These are phyloP conservation scores for Plasmopara viticola DNA, from an alignment of 352 stramenopile genomes.

Conservation along the genomic window DNA sequence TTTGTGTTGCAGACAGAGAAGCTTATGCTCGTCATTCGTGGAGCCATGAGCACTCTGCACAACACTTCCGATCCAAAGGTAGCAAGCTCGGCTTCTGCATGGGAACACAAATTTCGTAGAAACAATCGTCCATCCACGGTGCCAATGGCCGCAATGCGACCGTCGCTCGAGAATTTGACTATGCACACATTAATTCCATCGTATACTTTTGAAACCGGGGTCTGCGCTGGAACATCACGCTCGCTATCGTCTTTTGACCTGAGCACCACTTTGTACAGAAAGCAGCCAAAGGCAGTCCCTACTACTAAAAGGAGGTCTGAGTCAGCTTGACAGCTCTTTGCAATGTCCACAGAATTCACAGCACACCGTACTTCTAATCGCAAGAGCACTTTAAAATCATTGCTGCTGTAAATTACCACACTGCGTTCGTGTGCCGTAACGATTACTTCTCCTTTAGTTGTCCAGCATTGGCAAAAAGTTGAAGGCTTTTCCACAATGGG, in stretches of 20 bases:
- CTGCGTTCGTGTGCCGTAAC: conserved; percentile 26
- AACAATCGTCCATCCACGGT: conserved; percentile 52
- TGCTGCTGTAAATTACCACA: conserved; percentile 29
- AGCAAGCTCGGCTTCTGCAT: conserved; percentile 1
- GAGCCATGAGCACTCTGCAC: conserved; percentile 35
- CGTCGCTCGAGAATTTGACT: conserved; percentile 35
- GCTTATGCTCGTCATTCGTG: conserved; percentile 46
- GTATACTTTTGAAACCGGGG: conserved; percentile 15
- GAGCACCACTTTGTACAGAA: conserved; percentile 28
- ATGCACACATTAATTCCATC: conserved; percentile 32
- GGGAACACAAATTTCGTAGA: conserved; percentile 19
- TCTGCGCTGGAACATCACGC: neutral
- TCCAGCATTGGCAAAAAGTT: conserved; percentile 56
- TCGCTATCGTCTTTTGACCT: neutral
- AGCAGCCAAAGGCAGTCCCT: conserved; percentile 29
- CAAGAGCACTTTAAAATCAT: conserved; percentile 11
- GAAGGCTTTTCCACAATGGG: conserved; percentile 8
- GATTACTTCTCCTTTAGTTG: conserved; percentile 24
- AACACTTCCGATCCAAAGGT: conserved; percentile 25
- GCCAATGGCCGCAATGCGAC: conserved; percentile 27
- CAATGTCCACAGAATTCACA: conserved; percentile 34
- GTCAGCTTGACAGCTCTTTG: neutral
- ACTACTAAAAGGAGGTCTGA: conserved; percentile 19
- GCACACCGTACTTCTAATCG: conserved; percentile 25
- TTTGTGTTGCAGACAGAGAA: conserved; percentile 30